phyloP scores from a whole-genome alignment of 2,329 filamentous ascomycete species.

The Pseudonectria foliicola region DNA sequence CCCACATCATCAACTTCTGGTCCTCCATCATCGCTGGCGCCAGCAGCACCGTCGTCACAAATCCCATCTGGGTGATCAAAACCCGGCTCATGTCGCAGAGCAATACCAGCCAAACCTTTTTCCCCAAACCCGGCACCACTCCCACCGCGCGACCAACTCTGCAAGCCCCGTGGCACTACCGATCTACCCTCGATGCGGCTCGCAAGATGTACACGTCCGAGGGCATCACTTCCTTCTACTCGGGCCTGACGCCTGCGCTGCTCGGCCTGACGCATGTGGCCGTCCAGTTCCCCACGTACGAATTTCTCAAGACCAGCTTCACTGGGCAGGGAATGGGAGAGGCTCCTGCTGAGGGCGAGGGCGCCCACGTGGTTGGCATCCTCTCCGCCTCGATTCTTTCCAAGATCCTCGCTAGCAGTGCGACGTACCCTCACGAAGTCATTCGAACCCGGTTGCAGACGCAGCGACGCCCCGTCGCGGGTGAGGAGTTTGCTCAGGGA shows the following conservation, averaged over 20 bases:
- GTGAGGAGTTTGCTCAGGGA: constrained; percentile 44
- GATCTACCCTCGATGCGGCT: constrained; percentile 81
- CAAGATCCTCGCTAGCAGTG: constrained; percentile 88
- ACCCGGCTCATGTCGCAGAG: constrained; percentile 95
- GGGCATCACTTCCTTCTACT: constrained; percentile 87
- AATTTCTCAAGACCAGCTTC: constrained; percentile 84
- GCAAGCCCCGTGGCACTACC: constrained; percentile 82
- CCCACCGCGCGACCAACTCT: constrained; percentile 48
- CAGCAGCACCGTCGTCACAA: constrained; percentile 89
- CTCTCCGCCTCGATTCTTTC: constrained; percentile 84
- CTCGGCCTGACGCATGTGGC: constrained; percentile 91
- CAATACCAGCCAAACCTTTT: constrained; percentile 38
- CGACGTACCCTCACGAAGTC: constrained; percentile 96
- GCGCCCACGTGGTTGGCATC: constrained; percentile 74
- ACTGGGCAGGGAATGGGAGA: constrained; percentile 84
- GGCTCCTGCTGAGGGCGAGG: constrained; percentile 31
- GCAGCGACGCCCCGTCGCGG: constrained; percentile 65
- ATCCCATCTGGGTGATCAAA: constrained; percentile 99
- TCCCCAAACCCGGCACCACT: constrained; percentile 44
- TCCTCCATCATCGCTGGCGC: constrained; percentile 86
- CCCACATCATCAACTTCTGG: constrained; percentile 73
- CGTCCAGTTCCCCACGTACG: constrained; percentile 94
- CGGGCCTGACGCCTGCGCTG: constrained; percentile 83
- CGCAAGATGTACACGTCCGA: constrained; percentile 93
- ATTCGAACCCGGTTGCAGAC: constrained; percentile 90